Base-by-base conservation (phyloP, 2,329 filamentous ascomycete genomes). In the Aschersonia sp. region DNA sequence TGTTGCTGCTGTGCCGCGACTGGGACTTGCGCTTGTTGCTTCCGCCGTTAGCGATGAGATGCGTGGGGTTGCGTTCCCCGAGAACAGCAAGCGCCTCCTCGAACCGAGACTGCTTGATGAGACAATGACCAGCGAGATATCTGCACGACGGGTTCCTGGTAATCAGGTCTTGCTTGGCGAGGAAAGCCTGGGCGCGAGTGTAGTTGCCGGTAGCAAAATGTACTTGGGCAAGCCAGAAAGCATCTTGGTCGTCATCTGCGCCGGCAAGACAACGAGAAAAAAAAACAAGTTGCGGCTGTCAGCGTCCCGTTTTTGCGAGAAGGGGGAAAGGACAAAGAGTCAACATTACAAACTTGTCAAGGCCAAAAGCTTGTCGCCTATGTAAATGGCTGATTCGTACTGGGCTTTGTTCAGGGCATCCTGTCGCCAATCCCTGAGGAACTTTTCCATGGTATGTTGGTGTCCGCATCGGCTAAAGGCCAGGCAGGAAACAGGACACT, bases 181-280 rank as follows among this genome's bases (percentile, higher is more conserved):
- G 79, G 54, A 96, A 85, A 30, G 86, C 78, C 57, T 95, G 83
- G 3, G 92, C 89, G 57, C 92, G 85, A 7, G 85, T 92, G 65
- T 94, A 96, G 70, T 97, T 95, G 57, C 87, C 89, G 45, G 87
- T 92, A 46, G 83, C 85, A 68, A 97, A 98, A 66, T 98, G 90
- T 39, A 95, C 87, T 67, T 97, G 90, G n/a, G 92, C 92, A 42
- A 98, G 82, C 84, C 88, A 96, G 61, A 95, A 95, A 41, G 89
- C 90, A 63, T 98, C 92, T 54, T 87, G 83, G 59, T 95, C 88
- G 63, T 90, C 85, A 60, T 89, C 92, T 96, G 54, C 7, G 39
- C 47, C 44, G 45, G 43, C 8, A 32, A 44, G 45, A 33, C 33
- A 31, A 33, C 8, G 40, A 42, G 7, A 14, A 7, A 42, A 7